phyloP scores from a whole-genome alignment of 148 eudicot genomes.

The Cornus kousa region DNA sequence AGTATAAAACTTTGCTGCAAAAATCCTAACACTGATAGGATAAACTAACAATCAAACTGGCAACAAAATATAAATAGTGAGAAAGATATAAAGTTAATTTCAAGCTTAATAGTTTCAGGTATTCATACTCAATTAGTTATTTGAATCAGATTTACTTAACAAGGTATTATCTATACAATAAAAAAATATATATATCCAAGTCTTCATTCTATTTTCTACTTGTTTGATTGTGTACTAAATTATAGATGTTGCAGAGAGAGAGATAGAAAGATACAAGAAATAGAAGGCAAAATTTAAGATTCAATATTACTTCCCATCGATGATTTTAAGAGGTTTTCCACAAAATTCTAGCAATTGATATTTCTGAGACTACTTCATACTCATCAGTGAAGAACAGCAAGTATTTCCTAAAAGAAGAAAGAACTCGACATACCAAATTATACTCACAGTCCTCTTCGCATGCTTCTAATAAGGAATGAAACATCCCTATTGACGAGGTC shows the following conservation, averaged over 20 bases:
- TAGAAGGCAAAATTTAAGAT: neutral
- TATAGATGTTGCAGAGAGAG: neutral
- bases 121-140: neutral
- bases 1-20: neutral
- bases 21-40: neutral
- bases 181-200: neutral
- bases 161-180: neutral
- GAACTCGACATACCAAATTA: conserved; percentile 58
- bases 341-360: neutral
- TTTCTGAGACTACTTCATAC: neutral
- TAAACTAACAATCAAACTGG: conserved; percentile 11
- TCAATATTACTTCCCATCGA: neutral
- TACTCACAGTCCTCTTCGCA: conserved; percentile 70
- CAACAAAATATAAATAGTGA: conserved; percentile 12
- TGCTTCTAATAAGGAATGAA: conserved; percentile 59
- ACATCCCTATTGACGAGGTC: conserved; percentile 38
- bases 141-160: neutral
- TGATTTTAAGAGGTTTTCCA: neutral
- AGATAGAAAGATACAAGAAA: neutral
- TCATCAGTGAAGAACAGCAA: neutral
- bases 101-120: neutral
- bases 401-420: neutral
- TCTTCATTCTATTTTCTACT: neutral
- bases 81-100: neutral
- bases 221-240: neutral